Evolutionary conservation across 129 eudicot species (phyloP), one percentile per base, ranked within the genome.

Genomic region (Pseudognaphalium luteoalbum): DNA sequence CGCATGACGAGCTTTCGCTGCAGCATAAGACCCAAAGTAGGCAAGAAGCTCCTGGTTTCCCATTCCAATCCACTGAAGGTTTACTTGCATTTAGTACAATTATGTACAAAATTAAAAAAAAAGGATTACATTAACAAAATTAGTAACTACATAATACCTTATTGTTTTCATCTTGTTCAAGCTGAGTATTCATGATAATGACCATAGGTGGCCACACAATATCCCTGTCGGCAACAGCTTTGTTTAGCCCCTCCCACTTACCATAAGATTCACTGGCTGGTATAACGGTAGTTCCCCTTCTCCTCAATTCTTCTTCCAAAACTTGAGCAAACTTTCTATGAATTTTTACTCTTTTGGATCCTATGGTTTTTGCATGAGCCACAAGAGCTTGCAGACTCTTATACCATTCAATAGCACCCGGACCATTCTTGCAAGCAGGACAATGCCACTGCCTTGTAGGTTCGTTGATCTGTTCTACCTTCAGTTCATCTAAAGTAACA

Each of bases 191-290:
- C 97, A 84, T 87, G 52, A 94, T 74, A 9, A 94, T 44, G 21
- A 91, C 97, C 93, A 86, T 94, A 0, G 99, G 99, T 7, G 99
- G 99, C 99, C 98, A 94, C 0, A 91, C 92, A 20, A 94, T 91
- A 22, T 89, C 89, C 63, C 34, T 81, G 4, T 94, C 97, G 32
- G 68, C 73, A 0, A 59, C 78, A 9, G 10, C 71, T 30, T 87
- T 82, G 47, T 72, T 77, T 0, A 84, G 78, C 1, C 93, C 96
- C 66, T 76, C 68, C 99, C 99, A 91, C 44, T 84, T 85, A 2
- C 97, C 94, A 65, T 78, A 87, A 0, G 78, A 44, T 83, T 94
- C 96, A 1, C 99, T 93, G 15, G 90, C 86, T 28, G 88, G 83
- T 9, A 79, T 47, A 1, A 83, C 84, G 0, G 89, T 74, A 17